Base-by-base conservation (phyloP, 306 rosid species). In the Pachyrhizus erosus region DNA sequence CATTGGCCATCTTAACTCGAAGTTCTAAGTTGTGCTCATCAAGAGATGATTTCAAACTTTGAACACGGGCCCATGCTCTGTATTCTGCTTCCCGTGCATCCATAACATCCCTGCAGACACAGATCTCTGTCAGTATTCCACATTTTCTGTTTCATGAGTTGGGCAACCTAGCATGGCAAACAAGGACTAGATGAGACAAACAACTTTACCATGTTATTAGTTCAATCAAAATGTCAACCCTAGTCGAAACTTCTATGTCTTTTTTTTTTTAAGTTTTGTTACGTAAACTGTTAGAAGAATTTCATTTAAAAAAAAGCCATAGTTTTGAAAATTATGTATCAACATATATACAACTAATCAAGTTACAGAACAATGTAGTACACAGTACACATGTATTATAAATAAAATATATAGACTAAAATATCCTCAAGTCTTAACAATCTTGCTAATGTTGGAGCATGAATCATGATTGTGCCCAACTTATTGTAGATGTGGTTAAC, bases 1-100 rank as follows among this genome's bases (percentile, higher is more conserved):
- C 97, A 89, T 77, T 96, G 78, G 99, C 99, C n/a, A 64, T 89
- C 86, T 94, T 96, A 72, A 96, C 99, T 76, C 95, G 97, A 75
- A 85, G 82, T 88, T 96, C 99, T 83, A 96, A 89, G 70, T 73
- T 86, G 87, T 80, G 93, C 81, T 96, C 99, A 60, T 94, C 97
- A 73, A 96, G 97, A 79, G 93, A 92, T 70, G 92, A 89, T 81
- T 92, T 92, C 68, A 96, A 87, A 84, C 87, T 84, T 79, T 90
- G 94, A 84, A 94, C 97, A 87, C 3, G 84, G 15, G 99, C 95
- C 98, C 98, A 89, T 43, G 93, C 94, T 87, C 87, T 89, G 88
- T 91, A 90, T 86, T 92, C 99, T 73, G 84, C 88, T 79, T 96
- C 97, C 78, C 90, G 87, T 67, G 97, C 97, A 81, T 94, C 98